A percentile compares a stretch with the other conserved stretches of the same genome.
phyloP scores from a whole-genome alignment of 1,139 yeast species.

The Scheffersomyces stambukii region DNA sequence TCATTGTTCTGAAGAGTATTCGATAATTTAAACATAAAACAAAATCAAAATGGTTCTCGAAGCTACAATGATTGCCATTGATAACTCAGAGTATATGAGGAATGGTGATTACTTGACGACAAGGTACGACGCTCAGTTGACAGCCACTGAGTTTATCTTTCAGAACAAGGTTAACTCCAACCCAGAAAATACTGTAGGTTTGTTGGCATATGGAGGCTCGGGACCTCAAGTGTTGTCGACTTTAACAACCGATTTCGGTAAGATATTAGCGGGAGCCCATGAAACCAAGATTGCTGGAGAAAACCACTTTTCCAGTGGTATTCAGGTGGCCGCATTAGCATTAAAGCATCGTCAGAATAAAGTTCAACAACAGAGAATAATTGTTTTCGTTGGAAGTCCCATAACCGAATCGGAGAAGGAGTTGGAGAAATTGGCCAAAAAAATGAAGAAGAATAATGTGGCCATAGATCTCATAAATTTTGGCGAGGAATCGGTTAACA shows the following conservation, averaged over 20 bases:
- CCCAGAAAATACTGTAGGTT: slow-evolving; percentile 92
- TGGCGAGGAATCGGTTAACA: slow-evolving; percentile 82
- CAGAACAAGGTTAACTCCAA: slow-evolving; percentile 81
- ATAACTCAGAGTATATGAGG: slow-evolving; percentile 93
- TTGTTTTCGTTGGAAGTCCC: slow-evolving; percentile 89
- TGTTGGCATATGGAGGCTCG: slow-evolving; percentile 82
- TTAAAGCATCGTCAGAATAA: slow-evolving; percentile 94
- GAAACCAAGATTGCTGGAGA: slow-evolving; percentile 72
- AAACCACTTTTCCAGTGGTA: slow-evolving; percentile 71
- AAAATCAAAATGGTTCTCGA: slow-evolving; percentile 73
- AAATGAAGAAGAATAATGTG: slow-evolving; percentile 88
- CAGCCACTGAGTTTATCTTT: slow-evolving; percentile 87
- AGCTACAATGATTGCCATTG: slow-evolving; percentile 93
- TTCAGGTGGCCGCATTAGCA: slow-evolving; percentile 96
- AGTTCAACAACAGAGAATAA: slow-evolving; percentile 85
- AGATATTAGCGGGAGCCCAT: slow-evolving; percentile 82
- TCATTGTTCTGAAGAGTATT: too few relatives aligned
- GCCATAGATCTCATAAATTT: slow-evolving; percentile 89
- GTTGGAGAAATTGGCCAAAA: slow-evolving; percentile 81
- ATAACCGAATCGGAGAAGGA: slow-evolving; percentile 66
- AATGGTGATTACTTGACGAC: slow-evolving; percentile 92
- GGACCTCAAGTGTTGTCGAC: slow-evolving; percentile 86
- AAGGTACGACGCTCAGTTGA: slow-evolving; percentile 89
- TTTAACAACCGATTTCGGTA: slow-evolving; percentile 83
- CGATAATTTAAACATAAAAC: neutral